phyloP scores from a whole-genome alignment of 495 filamentous ascomycete genomes.

The Aspergillus campestris region DNA sequence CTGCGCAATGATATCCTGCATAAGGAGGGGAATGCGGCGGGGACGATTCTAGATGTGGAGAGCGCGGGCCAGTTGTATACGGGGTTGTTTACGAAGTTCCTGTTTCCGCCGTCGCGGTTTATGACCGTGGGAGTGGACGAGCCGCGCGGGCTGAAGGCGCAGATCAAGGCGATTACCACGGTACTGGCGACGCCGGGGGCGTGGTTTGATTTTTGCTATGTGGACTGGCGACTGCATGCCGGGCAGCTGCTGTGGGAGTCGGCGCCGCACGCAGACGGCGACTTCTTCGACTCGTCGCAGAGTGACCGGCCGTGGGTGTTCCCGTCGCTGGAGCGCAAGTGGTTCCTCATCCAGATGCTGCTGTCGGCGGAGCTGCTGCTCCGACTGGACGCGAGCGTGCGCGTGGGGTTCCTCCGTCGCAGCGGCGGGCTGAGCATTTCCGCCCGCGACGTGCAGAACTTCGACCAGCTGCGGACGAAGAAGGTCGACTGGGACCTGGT shows the following conservation, averaged over 20 bases:
- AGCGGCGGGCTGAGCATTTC: constrained; percentile 40
- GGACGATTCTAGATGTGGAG: constrained; percentile 37
- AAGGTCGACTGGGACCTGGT: constrained; percentile 77
- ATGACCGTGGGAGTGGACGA: constrained; percentile 17
- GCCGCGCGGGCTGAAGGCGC: constrained; percentile 36
- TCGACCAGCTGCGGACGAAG: constrained; percentile 54
- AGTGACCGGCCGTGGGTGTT: constrained; percentile 27
- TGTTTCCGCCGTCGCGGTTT: constrained; percentile 25
- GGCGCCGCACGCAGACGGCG: constrained; percentile 42
- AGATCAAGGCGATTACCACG: constrained; percentile 42
- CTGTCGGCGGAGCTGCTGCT: constrained; percentile 70
- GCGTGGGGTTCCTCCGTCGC: constrained; percentile 40
- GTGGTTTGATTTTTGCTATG: constrained; percentile 72
- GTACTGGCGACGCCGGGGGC: constrained; percentile 39
- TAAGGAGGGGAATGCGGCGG: constrained; percentile 10
- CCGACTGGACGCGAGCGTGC: constrained; percentile 63
- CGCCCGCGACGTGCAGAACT: constrained; percentile 50
- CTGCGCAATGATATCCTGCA: constrained; percentile 30
- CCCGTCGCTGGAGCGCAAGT: constrained; percentile 53
- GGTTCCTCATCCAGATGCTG: constrained; percentile 71
- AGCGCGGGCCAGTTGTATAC: constrained; percentile 34
- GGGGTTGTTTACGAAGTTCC: constrained; percentile 36
- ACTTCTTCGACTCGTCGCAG: constrained; percentile 35
- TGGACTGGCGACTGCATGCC: constrained; percentile 70
- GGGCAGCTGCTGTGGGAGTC: constrained; percentile 75